Conservation (phyloP, 2,329 filamentous ascomycete genomes). For the Fusarium falciforme region DNA sequence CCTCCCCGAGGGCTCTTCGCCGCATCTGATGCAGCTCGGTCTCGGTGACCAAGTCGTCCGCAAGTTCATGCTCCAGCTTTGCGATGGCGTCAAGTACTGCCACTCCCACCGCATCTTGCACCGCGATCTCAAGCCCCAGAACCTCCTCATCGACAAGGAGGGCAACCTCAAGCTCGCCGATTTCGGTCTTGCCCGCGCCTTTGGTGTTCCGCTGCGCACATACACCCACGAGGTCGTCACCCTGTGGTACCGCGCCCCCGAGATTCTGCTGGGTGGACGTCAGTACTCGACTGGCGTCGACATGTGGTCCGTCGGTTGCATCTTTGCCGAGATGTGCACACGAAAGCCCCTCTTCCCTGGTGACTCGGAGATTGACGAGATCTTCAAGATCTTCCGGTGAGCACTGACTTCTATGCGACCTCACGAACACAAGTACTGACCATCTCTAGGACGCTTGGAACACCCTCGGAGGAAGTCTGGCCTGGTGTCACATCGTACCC, state of each 20-base stretch:
- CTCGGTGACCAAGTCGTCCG: constrained; percentile 86
- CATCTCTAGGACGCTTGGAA: constrained; percentile 75
- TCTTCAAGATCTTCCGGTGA: constrained; percentile 76
- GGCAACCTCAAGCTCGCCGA: constrained; percentile 92
- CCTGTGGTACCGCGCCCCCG: constrained; percentile 90
- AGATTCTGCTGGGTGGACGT: constrained; percentile 89
- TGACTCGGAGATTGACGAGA: constrained; percentile 73
- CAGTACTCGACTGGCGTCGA: constrained; percentile 95
- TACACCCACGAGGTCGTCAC: constrained; percentile 97
- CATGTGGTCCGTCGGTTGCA: constrained; percentile 96
- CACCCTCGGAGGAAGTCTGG: constrained; percentile 84
- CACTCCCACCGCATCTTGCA: constrained; percentile 89
- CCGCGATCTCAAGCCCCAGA: constrained; percentile 91
- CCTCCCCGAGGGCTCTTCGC: constrained; percentile 79
- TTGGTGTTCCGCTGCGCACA: constrained; percentile 89
- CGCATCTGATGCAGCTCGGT: constrained; percentile 73
- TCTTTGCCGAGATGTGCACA: constrained; percentile 97
- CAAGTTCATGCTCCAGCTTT: constrained; percentile 92
- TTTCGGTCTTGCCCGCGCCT: constrained; percentile 89
- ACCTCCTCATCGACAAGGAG: constrained; percentile 85
- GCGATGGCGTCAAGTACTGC: constrained; percentile 87
- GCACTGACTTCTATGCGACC: constrained; percentile 32
- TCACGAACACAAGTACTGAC: constrained; percentile 11
- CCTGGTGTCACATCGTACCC: constrained; percentile 94
- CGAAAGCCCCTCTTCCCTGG: constrained; percentile 92